phyloP scores from a whole-genome alignment of 257 asterid genomes.

The Lycium barbarum region DNA sequence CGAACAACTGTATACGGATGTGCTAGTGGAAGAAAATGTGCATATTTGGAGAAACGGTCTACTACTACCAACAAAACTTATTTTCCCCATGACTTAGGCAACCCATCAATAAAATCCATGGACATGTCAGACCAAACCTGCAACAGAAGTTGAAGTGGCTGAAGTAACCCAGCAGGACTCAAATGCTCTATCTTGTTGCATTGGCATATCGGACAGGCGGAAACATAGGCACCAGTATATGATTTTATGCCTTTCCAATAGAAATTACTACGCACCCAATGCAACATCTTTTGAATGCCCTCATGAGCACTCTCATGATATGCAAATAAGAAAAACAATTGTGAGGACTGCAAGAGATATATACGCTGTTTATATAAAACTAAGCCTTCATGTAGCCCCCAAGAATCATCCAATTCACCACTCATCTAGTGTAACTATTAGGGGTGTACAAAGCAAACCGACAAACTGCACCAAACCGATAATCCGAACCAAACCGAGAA shows the following conservation, averaged over 20 bases:
- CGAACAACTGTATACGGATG: not conserved
- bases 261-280: not conserved
- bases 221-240: not conserved
- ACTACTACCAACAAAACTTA: not conserved
- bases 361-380: no score
- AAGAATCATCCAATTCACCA: no score
- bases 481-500: no score
- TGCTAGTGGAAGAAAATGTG: no score
- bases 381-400: no score
- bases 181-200: not conserved
- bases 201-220: not conserved
- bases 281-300: not conserved
- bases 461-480: no score
- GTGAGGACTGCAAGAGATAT: no score
- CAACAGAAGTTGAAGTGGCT: not conserved
- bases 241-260: not conserved
- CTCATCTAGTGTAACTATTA: no score
- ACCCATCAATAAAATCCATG: slow-evolving; percentile 9
- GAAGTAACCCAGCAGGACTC: not conserved
- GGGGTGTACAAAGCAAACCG: no score
- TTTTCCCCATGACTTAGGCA: not conserved
- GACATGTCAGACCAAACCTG: slow-evolving; percentile 9
- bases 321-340: no score
- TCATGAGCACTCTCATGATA: not conserved
- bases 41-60: not conserved